Conservation (phyloP, 2,329 filamentous ascomycete genomes). For the Alternaria sp. region DNA sequence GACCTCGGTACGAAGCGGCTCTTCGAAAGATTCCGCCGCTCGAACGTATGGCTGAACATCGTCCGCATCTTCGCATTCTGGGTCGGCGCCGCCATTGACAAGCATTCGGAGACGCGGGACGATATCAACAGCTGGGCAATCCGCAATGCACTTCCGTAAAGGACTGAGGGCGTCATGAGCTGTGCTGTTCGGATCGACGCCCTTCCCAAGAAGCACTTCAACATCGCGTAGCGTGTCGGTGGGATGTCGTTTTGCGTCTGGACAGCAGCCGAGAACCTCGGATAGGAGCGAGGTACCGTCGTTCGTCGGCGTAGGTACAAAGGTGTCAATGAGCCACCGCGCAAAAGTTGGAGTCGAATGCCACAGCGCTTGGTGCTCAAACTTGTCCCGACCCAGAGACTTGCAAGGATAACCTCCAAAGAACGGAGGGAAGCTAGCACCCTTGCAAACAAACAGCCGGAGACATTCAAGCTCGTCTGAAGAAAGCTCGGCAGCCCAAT, state of each 20-base stretch:
- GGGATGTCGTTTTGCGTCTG: slow-evolving; percentile 39
- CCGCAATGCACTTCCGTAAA: slow-evolving; percentile 34
- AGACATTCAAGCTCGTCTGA: slow-evolving; percentile 35
- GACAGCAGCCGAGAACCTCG: slow-evolving; percentile 39
- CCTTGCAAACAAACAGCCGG: slow-evolving; percentile 32
- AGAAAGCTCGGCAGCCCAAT: slow-evolving; percentile 32
- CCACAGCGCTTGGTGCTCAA: slow-evolving; percentile 43
- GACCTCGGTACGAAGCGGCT: slow-evolving; percentile 31
- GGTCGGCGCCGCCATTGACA: slow-evolving; percentile 39
- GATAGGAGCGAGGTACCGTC: slow-evolving; percentile 34
- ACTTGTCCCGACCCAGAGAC: slow-evolving; percentile 22
- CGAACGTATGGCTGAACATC: slow-evolving; percentile 30
- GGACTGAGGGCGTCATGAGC: slow-evolving; percentile 27
- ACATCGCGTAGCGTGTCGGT: slow-evolving; percentile 40
- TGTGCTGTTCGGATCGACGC: slow-evolving; percentile 34
- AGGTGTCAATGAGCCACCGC: slow-evolving; percentile 31
- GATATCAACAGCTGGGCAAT: slow-evolving; percentile 37
- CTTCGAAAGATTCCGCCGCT: slow-evolving; percentile 36
- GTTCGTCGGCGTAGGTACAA: slow-evolving; percentile 4
- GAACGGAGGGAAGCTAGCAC: slow-evolving; percentile 24
- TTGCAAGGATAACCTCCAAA: slow-evolving; percentile 36
- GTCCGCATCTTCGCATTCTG: slow-evolving; percentile 29
- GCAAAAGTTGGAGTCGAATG: slow-evolving; percentile 37
- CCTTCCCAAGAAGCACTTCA: slow-evolving; percentile 32
- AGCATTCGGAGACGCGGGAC: slow-evolving; percentile 31